phyloP scores from a whole-genome alignment of 192 early-diverging fungal species.

The Coemansia sp. region DNA sequence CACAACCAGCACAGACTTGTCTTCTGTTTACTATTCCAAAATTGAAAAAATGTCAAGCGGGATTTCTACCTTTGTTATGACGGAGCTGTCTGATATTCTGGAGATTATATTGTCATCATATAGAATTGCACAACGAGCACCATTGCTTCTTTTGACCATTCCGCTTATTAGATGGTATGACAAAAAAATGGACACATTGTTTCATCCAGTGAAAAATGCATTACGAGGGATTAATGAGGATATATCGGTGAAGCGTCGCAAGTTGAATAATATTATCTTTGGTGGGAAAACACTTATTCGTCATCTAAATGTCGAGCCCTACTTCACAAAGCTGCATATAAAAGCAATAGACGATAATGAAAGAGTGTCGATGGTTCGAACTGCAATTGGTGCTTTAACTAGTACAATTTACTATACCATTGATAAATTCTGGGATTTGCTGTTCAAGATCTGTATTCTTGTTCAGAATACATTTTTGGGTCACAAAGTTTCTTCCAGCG shows the following conservation, averaged over 20 bases:
- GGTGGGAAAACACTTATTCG: constrained; percentile 70
- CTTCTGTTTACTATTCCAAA: not conserved
- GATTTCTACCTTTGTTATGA: not conserved
- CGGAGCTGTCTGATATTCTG: not conserved
- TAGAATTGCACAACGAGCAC: not conserved
- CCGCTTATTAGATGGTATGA: not conserved
- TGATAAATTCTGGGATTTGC: constrained; percentile 47
- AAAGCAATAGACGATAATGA: constrained; percentile 60
- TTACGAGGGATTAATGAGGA: not conserved
- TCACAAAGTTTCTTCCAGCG: constrained; percentile 21
- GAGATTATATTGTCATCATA: not conserved
- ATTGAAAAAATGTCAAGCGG: not conserved
- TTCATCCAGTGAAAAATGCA: constrained; percentile 6
- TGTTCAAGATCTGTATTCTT: constrained; percentile 21
- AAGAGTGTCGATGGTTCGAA: constrained; percentile 53
- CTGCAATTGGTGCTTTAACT: constrained; percentile 63
- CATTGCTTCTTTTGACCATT: not conserved
- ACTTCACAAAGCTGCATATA: constrained; percentile 56
- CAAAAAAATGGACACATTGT: not conserved
- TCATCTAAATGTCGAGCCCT: constrained; percentile 55
- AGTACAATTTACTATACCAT: constrained; percentile 52
- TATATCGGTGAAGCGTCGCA: not conserved
- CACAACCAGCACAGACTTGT: not conserved
- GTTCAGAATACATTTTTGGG: constrained; percentile 17
- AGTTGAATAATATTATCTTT: not conserved